Evolutionary conservation across 108 stramenopile species (phyloP).

Genomic region (Aureococcus anophagefferens): DNA sequence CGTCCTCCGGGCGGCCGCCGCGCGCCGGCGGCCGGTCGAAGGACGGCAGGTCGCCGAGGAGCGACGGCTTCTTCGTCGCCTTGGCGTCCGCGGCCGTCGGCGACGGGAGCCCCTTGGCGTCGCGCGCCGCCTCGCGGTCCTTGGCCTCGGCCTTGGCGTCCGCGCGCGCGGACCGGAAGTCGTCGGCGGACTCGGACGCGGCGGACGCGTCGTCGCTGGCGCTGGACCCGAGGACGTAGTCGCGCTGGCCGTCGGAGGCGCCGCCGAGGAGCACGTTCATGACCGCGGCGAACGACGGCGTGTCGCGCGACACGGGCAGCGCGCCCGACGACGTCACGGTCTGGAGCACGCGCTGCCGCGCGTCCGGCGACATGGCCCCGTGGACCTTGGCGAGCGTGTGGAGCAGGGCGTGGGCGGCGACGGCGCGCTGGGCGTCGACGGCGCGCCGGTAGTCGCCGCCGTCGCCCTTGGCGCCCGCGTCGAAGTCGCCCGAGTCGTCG

Average conservation of each 20-base stretch:
- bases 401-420: slow-evolving; percentile 13
- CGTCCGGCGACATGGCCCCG: slow-evolving; percentile 22
- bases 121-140: not conserved
- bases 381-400: slow-evolving; percentile 19
- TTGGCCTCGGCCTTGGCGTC: slow-evolving; percentile 2
- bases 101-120: slow-evolving; percentile 10
- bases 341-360: slow-evolving; percentile 21
- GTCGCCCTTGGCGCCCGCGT: slow-evolving; percentile 5
- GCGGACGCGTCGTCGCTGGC: not conserved
- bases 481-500: not conserved
- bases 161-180: not conserved
- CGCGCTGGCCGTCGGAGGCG: not conserved
- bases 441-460: no score
- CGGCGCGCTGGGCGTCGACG: no score
- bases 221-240: not conserved
- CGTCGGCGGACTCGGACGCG: not conserved
- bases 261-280: slow-evolving; percentile 20
- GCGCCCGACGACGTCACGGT: slow-evolving; percentile 33
- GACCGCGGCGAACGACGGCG: slow-evolving; percentile 36
- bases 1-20: no score
- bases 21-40: no score
- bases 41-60: slow-evolving; percentile 30
- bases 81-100: slow-evolving; percentile 10
- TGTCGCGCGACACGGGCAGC: slow-evolving; percentile 38
- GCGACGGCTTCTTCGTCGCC: not conserved